A percentile compares a stretch with the other conserved stretches of the same genome.
phyloP scores from a whole-genome alignment of 2,329 filamentous ascomycete genomes.

The Phyllosticta capitalensis region DNA sequence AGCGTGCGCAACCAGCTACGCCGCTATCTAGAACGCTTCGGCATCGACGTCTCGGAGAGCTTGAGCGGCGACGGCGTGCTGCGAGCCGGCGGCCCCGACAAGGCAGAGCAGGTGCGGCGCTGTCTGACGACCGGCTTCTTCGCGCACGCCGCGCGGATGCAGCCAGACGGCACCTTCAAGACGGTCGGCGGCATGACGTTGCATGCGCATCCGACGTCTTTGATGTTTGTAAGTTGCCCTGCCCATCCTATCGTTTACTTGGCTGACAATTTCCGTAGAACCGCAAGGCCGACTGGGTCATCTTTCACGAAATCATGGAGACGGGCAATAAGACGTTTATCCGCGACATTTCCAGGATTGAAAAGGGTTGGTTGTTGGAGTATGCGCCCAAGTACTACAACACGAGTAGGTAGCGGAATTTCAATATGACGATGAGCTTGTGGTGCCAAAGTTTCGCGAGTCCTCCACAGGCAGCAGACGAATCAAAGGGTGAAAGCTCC shows the following conservation, averaged over 20 bases:
- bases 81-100: conserved; percentile 35
- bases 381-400: conserved; percentile 63
- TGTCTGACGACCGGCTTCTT: conserved; percentile 90
- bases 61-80: conserved; percentile 32
- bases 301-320: conserved; percentile 91
- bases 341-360: conserved; percentile 82
- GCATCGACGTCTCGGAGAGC: conserved; percentile 58
- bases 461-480: no score
- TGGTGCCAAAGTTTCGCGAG: no score
- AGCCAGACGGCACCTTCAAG: conserved; percentile 79
- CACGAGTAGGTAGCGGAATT: conserved; percentile 12
- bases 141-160: conserved; percentile 87
- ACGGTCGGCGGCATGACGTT: conserved; percentile 73
- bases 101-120: conserved; percentile 66
- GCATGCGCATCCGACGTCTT: conserved; percentile 79
- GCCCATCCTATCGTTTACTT: not conserved
- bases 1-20: conserved; percentile 80
- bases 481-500: no score
- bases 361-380: conserved; percentile 85
- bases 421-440: no score
- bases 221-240: conserved; percentile 63
- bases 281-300: conserved; percentile 89
- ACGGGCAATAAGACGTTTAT: conserved; percentile 83
- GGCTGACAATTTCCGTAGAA: conserved; percentile 40
- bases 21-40: conserved; percentile 78